Evolutionary conservation across 2,329 filamentous ascomycete genomes (phyloP).

Genomic region (Fusarium sp.): DNA sequence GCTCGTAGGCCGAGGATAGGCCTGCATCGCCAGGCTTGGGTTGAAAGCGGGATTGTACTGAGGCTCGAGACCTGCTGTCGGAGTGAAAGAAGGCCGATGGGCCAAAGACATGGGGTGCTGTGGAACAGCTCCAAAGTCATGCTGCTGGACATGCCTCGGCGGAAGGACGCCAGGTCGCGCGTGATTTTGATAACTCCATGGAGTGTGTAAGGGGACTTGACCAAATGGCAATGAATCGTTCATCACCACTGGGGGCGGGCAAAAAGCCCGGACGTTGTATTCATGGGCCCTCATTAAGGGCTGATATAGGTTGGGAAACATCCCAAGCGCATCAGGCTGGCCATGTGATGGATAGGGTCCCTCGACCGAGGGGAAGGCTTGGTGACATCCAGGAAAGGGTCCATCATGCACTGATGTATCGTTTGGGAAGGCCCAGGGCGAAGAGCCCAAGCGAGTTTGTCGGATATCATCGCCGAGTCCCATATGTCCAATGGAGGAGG

Average conservation of each 20-base stretch:
- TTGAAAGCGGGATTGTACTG: constrained; percentile 13
- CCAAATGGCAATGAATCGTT: constrained; percentile 46
- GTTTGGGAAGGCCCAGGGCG: constrained; percentile 28
- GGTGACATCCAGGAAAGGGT: constrained; percentile 21
- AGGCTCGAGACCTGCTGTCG: constrained; percentile 8
- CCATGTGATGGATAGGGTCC: constrained; percentile 25
- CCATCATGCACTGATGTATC: constrained; percentile 23
- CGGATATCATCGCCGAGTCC: constrained; percentile 24
- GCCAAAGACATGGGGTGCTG: constrained; percentile 16
- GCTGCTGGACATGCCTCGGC: constrained; percentile 23
- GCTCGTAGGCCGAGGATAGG: constrained; percentile 16
- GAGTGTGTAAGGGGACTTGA: constrained; percentile 41
- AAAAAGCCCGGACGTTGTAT: constrained; percentile 52
- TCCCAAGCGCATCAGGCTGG: constrained; percentile 27
- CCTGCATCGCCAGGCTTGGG: constrained; percentile 7
- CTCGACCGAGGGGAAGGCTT: constrained; percentile 20
- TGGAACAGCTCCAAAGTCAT: constrained; percentile 15
- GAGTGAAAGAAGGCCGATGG: constrained; percentile 20
- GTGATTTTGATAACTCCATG: constrained; percentile 32
- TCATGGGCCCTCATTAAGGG: constrained; percentile 50
- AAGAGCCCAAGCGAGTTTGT: constrained; percentile 12
- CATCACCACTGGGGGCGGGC: constrained; percentile 48
- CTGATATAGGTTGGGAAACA: constrained; percentile 42
- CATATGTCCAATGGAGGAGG: constrained; percentile 21
- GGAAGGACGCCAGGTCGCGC: constrained; percentile 9